Base-by-base conservation (phyloP, 345 rosid species). In the Garcia nutans region DNA sequence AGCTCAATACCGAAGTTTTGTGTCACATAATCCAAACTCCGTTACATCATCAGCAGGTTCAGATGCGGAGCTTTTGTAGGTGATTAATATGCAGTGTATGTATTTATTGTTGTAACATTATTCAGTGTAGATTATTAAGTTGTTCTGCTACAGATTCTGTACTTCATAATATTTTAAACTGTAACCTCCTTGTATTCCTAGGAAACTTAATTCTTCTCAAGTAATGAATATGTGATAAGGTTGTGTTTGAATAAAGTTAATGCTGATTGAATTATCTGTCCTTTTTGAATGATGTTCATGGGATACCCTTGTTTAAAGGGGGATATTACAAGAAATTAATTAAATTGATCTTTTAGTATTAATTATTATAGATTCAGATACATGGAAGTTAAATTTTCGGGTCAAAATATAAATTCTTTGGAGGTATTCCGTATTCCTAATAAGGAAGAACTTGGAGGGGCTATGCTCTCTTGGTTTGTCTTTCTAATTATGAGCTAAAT, bases 41-140 rank as follows among this genome's bases (percentile, higher is more conserved):
- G 23, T 13, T 16, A n/a, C 31, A 31, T 52, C 50, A 31, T 62
- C 60, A 31, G 41, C 45, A 23, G 72, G 23, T 50, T 69, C 58
- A 37, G 26, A 31, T 1, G 0, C 65, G 49, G 68, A 72, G 66
- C 73, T 50, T 68, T n/a, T 56, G 33, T 37, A 58, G 75, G 59
- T 33, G 55, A 26, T 12, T 17, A 63, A 52, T 26, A n/a, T 47
- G 42, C 26, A 24, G 12, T 69, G 56, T 74, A 58, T 41, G 61
- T 74, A 58, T 49, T 24, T 23, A 22, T 71, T 68, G 77, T 57
- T 66, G 72, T 66, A 65, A 42, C 63, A 24, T 37, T 66, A 13
- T 75, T 75, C 50, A 22, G 16, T 72, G 70, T 80, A 72, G 61
- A 75, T 67, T 58, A 26, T 49, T 4, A 47, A 61, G 59, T 55